Evolutionary conservation across 345 rosid genomes (phyloP), one percentile per base, ranked within the genome.

Genomic region (Salix viminalis): DNA sequence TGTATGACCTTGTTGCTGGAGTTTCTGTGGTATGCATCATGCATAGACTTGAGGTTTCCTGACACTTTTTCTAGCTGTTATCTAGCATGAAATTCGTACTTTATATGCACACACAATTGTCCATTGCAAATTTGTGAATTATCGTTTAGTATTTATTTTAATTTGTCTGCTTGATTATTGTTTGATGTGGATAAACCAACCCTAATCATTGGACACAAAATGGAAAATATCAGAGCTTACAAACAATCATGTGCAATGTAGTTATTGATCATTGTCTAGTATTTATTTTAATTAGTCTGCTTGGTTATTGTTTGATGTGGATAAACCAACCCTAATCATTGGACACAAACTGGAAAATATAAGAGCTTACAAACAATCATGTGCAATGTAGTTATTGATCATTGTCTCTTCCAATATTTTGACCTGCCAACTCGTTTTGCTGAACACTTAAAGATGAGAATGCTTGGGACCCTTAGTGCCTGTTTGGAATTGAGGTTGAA

Each of bases 1-100:
- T 96, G 92, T 88, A 89, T 87, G 99, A 96, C 83, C 96, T 93
- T 30, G 90, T 96, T 76, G 86, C 97, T 67, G 91, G 97, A 69
- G 96, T 91, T 80, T 92, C 98, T 76, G 91, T 93, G 97, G 98
- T 91, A 91, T 72, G 88, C 69, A 1, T 71, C 71, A 36, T 77
- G 48, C 48, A 36, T 39, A 26, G 39, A 24, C 52, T 30, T 50
- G 44, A 48, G 41, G 14, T 74, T 52, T 28, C 42, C 18, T 48
- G 16, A 2, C 21, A 13, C 69, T 61, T 26, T 10, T 41, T 72
- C 44, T 56, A 8, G 72, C 30, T 46, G 36, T 71, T 71, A 26
- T 44, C 72, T 13, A 39, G 42, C 39, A 71, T 70, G 62, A 54
- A 34, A 48, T 23, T 23, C 23, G 14, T 28, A 36, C 30, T 23